A percentile compares a stretch with the other conserved stretches of the same genome.
Evolutionary conservation across 2,329 filamentous ascomycete species (phyloP).

Genomic region (Xylariaceae sp.): DNA sequence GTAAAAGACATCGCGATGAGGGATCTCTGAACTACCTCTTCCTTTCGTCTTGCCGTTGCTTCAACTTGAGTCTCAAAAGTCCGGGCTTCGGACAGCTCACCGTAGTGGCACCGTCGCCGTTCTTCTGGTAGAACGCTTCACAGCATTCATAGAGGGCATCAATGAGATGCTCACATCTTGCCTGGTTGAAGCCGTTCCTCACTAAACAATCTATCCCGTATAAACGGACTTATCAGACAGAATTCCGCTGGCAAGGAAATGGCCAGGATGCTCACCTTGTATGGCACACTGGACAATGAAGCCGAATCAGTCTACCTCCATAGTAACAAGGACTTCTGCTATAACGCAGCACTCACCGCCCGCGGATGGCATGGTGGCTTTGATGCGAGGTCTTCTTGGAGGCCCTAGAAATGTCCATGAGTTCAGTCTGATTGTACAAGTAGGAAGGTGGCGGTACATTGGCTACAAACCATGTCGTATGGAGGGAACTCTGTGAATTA

Average conservation of each 20-base stretch:
- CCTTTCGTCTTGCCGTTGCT: constrained; percentile 55
- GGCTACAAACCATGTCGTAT: constrained; percentile 18
- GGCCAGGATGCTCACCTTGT: constrained; percentile 55
- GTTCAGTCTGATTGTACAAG: neutral
- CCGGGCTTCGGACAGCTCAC: constrained; percentile 81
- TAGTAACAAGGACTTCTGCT: neutral
- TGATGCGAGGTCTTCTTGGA: constrained; percentile 65
- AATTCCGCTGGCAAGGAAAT: neutral
- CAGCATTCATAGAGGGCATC: constrained; percentile 92
- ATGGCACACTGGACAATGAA: constrained; percentile 66
- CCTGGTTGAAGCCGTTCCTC: constrained; percentile 80
- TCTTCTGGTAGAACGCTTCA: constrained; percentile 74
- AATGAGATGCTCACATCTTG: constrained; percentile 71
- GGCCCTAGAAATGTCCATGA: constrained; percentile 20
- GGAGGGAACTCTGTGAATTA: neutral
- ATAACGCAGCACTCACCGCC: constrained; percentile 55
- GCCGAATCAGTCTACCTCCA: constrained; percentile 1
- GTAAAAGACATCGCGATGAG: neutral
- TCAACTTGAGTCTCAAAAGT: constrained; percentile 77
- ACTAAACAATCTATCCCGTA: constrained; percentile 65
- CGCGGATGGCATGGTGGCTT: constrained; percentile 80
- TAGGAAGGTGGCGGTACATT: neutral
- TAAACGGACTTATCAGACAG: constrained; percentile 14
- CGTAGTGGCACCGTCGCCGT: constrained; percentile 70
- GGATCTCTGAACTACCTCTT: constrained; percentile 13